Conservation (phyloP, 2,329 filamentous ascomycete species). For the Calycina herbarum region DNA sequence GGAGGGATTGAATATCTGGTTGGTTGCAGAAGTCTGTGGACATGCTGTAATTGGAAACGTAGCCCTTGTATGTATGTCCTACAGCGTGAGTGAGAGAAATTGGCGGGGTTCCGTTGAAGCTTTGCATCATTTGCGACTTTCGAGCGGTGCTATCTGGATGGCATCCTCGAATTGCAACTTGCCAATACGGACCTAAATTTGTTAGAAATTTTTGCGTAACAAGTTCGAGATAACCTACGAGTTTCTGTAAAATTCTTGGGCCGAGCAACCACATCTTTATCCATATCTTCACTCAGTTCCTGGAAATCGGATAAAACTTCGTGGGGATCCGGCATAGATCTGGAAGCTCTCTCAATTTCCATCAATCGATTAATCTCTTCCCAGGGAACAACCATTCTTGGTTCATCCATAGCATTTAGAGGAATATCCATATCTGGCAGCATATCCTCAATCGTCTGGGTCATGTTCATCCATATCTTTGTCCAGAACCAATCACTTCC, state of each 20-base stretch:
- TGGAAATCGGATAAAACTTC: conserved; percentile 47
- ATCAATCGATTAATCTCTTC: conserved; percentile 52
- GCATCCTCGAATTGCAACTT: conserved; percentile 58
- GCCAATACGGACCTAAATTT: conserved; percentile 52
- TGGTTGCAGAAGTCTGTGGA: conserved; percentile 45
- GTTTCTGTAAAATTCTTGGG: conserved; percentile 18
- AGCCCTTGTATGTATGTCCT: conserved; percentile 37
- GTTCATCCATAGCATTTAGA: conserved; percentile 64
- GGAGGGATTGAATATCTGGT: conserved; percentile 55
- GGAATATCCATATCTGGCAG: conserved; percentile 66
- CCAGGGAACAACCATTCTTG: conserved; percentile 59
- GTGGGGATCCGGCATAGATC: conserved; percentile 58
- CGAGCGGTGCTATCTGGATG: conserved; percentile 61
- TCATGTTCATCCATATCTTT: conserved; percentile 40
- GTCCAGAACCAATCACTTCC: conserved; percentile 42
- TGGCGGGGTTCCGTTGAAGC: conserved; percentile 45
- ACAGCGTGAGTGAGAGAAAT: conserved; percentile 48
- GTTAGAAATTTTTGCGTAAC: not conserved
- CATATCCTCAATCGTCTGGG: conserved; percentile 45
- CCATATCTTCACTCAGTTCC: conserved; percentile 42
- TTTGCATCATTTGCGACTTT: conserved; percentile 42
- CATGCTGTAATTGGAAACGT: conserved; percentile 47
- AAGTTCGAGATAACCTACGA: conserved; percentile 38
- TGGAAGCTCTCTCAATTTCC: conserved; percentile 43
- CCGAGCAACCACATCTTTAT: conserved; percentile 13